Base-by-base conservation (phyloP, 257 asterid genomes). In the Gentiana macrophylla region DNA sequence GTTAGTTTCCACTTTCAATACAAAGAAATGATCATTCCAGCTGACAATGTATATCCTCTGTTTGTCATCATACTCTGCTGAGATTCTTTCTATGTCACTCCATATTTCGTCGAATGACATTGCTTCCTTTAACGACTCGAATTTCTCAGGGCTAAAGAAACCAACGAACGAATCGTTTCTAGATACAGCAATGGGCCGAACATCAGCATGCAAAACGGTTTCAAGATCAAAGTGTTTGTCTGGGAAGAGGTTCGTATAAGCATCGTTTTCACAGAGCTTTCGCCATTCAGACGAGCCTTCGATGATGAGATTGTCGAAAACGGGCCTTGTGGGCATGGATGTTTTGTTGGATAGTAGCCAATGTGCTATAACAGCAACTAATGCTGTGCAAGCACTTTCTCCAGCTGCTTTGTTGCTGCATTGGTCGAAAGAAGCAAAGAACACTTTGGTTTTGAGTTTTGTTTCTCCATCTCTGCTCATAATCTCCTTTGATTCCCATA, bases 21-120 rank as follows among this genome's bases (percentile, higher is more conserved):
- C 86, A 55, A 83, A 81, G 74, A 86, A 80, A 77, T 86, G 95
- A 51, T 85, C 92, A 8, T 85, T 78, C 94, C 94, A 85, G 11
- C 94, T 82, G 15, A 85, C 79, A n/a, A 80, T 74, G 73, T 86
- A 86, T 8, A 83, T 53, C 49, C 80, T 67, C 2, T 81, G 80
- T 2, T 38, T 53, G 46, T 62, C 45, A 15, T 57, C 65, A 24
- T 24, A 24, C 24, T 24, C 24, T 49, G 55, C 64, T 1, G n/a
- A 5, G 5, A 8, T 61, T 43, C 68, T 49, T 41, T 71, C 37
- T 1, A 83, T 79, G 55, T 71, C 79, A 6, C 71, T 56, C 95
- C 95, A 86, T 58, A 80, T 75, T 36, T 77, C 82, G 15, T 86
- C 84, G 15, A 83, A 80, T 0, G 90, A 79, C 89, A 81, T 83